Evolutionary conservation across 441 rosid species (phyloP), one percentile per base, ranked within the genome.

Genomic region (Hura crepitans): DNA sequence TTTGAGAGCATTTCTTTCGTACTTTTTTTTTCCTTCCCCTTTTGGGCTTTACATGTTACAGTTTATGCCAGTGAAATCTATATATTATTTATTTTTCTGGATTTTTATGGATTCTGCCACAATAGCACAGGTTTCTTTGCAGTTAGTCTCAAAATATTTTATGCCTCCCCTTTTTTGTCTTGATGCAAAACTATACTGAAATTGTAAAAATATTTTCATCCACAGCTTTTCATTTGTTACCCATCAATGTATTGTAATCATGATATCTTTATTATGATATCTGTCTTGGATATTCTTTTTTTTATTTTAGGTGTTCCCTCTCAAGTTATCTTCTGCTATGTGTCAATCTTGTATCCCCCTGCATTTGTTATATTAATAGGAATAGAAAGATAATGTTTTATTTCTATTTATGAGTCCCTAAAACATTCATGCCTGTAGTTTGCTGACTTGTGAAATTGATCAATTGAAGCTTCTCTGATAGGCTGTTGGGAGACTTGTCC

Each of bases 391-490:
- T 55, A 39, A 23, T 42, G 20, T 7, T 27, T 15, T 28, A 31
- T 23, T n/a, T 6, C 10, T 30, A 58, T 23, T 46, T 69, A 23
- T 63, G 3, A 49, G 27, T 46, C 25, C 12, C 18, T n/a, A 18
- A 49, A 33, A 10, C 25, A 9, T 18, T 25, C 0, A 14, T 1
- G 14, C 6, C 45, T 35, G 65, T 39, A n/a, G 11, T 73, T 51
- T 53, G 60, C 61, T 50, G 76, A 47, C 61, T 39, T 50, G 14
- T 27, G 49, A 23, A 49, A 10, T 30, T 66, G 25, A 0, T 64
- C 22, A 43, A 15, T 63, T 49, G 57, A 70, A 74, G 74, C 74
- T 74, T 73, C 72, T 20, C 7, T 59, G 23, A 13, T 76, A 57
- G 82, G 72, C 72, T 6, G 15, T 43, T 43, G 17, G 62, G 77